These are phyloP conservation scores for Pholiota conissans DNA, from an alignment of 768 basidiomycete genomes.

Conservation along the genomic window DNA sequence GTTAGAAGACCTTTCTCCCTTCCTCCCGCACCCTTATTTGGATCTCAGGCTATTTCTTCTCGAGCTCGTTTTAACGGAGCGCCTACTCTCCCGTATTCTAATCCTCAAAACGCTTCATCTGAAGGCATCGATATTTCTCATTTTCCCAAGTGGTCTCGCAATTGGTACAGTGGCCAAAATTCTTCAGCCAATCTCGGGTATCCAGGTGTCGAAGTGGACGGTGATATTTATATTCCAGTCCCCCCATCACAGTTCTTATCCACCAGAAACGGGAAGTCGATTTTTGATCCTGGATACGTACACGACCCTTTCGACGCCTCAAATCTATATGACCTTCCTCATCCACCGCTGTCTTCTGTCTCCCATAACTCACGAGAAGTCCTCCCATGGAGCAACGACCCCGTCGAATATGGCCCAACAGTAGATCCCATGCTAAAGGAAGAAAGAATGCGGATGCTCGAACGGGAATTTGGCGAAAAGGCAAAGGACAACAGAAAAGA, in stretches of 20 bases:
- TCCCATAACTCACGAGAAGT: slow-evolving; percentile 43
- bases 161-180: slow-evolving; percentile 50
- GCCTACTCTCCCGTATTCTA: slow-evolving; percentile 22
- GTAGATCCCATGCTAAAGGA: slow-evolving; percentile 58
- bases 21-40: slow-evolving; percentile 37
- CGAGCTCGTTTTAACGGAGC: slow-evolving; percentile 19
- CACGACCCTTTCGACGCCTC: slow-evolving; percentile 26
- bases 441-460: slow-evolving; percentile 70
- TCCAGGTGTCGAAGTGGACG: slow-evolving; percentile 14
- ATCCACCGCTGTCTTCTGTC: slow-evolving; percentile 30
- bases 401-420: slow-evolving; percentile 38
- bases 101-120: slow-evolving; percentile 24
- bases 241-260: slow-evolving; percentile 25
- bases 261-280: slow-evolving; percentile 21
- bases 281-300: slow-evolving; percentile 35
- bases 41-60: slow-evolving; percentile 23
- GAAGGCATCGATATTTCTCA: slow-evolving; percentile 57
- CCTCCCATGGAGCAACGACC: slow-evolving; percentile 55
- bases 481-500: slow-evolving; percentile 25
- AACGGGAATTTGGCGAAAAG: slow-evolving; percentile 62
- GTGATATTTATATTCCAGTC: slow-evolving; percentile 26
- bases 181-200: slow-evolving; percentile 10
- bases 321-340: slow-evolving; percentile 29
- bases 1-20: slow-evolving; percentile 47
- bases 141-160: slow-evolving; percentile 64